These are phyloP conservation scores for Blastobotrys chiropterorum DNA, from an alignment of 805 yeast species.

Conservation along the genomic window DNA sequence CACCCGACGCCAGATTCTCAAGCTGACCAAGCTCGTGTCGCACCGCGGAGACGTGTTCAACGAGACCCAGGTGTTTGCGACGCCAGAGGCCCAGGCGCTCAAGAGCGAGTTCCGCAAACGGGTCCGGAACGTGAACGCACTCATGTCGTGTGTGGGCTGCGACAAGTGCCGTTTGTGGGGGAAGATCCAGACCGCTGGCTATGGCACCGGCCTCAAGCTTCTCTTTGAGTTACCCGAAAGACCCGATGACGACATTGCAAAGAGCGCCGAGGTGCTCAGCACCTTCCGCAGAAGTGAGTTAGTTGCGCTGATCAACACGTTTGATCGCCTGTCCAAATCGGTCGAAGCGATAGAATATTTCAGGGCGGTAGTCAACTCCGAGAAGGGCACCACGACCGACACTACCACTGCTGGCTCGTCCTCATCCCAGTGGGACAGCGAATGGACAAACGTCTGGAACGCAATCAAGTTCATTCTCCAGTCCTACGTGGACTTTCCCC, in stretches of 20 bases:
- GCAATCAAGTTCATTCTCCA: constrained; percentile 59
- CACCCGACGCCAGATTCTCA: constrained; percentile 40
- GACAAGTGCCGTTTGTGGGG: constrained; percentile 99
- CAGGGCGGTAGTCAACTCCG: constrained; percentile 23
- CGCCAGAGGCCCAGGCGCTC: constrained; percentile 39
- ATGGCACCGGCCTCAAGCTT: constrained; percentile 91
- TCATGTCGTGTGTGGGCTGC: constrained; percentile 98
- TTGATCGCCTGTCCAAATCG: constrained; percentile 85
- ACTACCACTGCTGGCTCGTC: neutral
- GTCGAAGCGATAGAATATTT: constrained; percentile 69
- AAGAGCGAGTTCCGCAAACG: constrained; percentile 83
- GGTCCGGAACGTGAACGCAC: constrained; percentile 81
- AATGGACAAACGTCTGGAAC: constrained; percentile 44
- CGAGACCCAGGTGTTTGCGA: constrained; percentile 42
- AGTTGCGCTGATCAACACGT: constrained; percentile 86
- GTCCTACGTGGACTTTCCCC: constrained; percentile 69
- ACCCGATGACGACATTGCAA: constrained; percentile 38
- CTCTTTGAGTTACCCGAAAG: constrained; percentile 67
- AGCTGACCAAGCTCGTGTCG: constrained; percentile 31
- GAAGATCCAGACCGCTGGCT: constrained; percentile 92
- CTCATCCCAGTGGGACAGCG: constrained; percentile 38
- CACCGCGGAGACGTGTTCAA: constrained; percentile 35
- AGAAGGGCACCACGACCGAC: constrained; percentile 10
- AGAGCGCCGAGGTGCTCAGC: constrained; percentile 44
- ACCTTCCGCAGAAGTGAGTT: constrained; percentile 72